phyloP scores from a whole-genome alignment of 768 basidiomycete species.

The Leccinum variicolor region DNA sequence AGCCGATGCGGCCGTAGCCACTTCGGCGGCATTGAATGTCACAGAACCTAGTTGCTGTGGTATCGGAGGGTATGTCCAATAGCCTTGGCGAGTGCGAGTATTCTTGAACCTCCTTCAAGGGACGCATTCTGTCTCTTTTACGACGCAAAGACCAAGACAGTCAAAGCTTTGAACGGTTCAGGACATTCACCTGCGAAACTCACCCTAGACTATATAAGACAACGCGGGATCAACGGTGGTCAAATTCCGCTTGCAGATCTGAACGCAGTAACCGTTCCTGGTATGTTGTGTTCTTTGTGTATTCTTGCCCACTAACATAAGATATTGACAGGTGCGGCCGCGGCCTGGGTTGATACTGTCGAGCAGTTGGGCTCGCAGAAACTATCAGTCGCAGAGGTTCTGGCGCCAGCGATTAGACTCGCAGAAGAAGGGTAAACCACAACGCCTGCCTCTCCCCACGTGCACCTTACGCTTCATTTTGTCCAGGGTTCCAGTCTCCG shows the following conservation, averaged over 20 bases:
- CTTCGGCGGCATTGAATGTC: conserved; percentile 88
- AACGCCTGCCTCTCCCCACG: not conserved
- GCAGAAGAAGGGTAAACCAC: conserved; percentile 83
- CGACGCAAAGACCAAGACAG: conserved; percentile 74
- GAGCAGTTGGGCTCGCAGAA: conserved; percentile 74
- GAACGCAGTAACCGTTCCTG: conserved; percentile 90
- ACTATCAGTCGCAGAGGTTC: conserved; percentile 60
- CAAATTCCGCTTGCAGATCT: conserved; percentile 77
- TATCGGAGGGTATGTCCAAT: conserved; percentile 72
- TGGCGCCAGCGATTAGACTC: conserved; percentile 86
- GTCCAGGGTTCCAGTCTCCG: conserved; percentile 79
- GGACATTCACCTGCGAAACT: conserved; percentile 83
- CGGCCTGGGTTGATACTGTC: conserved; percentile 92
- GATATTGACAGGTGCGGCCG: conserved; percentile 69
- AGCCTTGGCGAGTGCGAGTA: not conserved
- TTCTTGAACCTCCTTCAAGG: conserved; percentile 36
- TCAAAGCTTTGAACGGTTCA: conserved; percentile 91
- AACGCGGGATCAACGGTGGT: conserved; percentile 62
- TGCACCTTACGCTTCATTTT: not conserved
- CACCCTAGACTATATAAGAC: conserved; percentile 65
- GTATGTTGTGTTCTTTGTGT: conserved; percentile 28
- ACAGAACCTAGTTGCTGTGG: conserved; percentile 87
- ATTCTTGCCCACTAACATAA: not conserved
- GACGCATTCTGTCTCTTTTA: conserved; percentile 94
- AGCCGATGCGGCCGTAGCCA: conserved; percentile 96